Base-by-base conservation (phyloP, 2,329 filamentous ascomycete genomes). In the Colletotrichum sp. region DNA sequence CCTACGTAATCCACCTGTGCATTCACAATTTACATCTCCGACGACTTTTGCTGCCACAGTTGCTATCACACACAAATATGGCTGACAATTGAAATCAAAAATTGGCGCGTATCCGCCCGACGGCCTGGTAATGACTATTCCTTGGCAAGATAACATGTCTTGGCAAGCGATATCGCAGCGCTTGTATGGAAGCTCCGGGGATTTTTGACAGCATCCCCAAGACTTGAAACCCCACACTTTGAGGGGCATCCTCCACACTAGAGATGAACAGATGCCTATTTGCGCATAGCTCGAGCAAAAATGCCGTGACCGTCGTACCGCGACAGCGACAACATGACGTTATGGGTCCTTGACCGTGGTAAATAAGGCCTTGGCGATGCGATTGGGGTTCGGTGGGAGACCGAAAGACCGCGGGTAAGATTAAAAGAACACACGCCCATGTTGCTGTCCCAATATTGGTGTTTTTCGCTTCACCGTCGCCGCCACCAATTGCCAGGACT, bases 141-240 rank as follows among this genome's bases (percentile, higher is more conserved):
- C 73, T 73, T 75, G 73, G 73, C 73, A 58, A 75, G 73, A 73
- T 75, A 73, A 68, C 69, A 52, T 21, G 18, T 64, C 73, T 75
- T 75, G 73, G 73, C 73, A 52, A 62, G 62, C 63, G 56, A 67
- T 63, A 56, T 32, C 43, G 63, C 63, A 48, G 34, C 24, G 7
- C 9, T 34, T 32, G 21, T 16, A 24, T 38, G 65, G 55, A 18
- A 62, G 38, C 34, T 10, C 18, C n/a, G 32, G 43, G 65, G 8
- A 24, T 55, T 66, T 71, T 52, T 16, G 10, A 21, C 55, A 10
- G 28, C 21, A 13, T 30, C 21, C 14, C 63, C 43, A 64, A 68
- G 43, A 55, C 56, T 10, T 30, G 16, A 12, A 58, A 68, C 73
- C 58, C 56, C 69, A 75, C 69, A 73, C 43, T 43, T 62, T 24